These are phyloP conservation scores for Dioszegia crocea DNA, from an alignment of 768 basidiomycete genomes.

Conservation along the genomic window DNA sequence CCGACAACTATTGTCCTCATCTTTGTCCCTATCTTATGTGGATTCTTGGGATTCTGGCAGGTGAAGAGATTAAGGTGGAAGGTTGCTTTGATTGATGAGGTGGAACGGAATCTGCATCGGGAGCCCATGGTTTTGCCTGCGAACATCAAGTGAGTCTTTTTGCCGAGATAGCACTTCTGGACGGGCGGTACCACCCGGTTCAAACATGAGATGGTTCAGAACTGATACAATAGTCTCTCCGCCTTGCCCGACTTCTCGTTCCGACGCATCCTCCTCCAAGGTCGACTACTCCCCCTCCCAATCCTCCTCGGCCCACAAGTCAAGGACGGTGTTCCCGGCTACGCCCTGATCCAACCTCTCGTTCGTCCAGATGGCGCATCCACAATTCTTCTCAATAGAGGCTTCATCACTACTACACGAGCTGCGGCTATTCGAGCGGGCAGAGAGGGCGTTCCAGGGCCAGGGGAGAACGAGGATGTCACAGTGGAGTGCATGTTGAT, in stretches of 20 bases:
- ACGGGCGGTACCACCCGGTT: too few relatives aligned
- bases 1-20: slow-evolving; percentile 58
- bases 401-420: slow-evolving; percentile 63
- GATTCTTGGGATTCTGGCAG: slow-evolving; percentile 90
- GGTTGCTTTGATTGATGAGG: slow-evolving; percentile 81
- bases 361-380: slow-evolving; percentile 61
- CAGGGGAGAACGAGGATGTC: slow-evolving; percentile 53
- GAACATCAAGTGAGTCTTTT: slow-evolving; percentile 77
- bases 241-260: slow-evolving; percentile 83
- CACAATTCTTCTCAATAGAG: slow-evolving; percentile 85
- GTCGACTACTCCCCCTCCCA: slow-evolving; percentile 72
- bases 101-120: slow-evolving; percentile 80
- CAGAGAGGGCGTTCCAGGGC: slow-evolving; percentile 19
- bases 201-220: too few relatives aligned
- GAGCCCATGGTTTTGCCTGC: slow-evolving; percentile 73
- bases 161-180: too few relatives aligned
- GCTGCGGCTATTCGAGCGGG: slow-evolving; percentile 43
- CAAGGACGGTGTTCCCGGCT: slow-evolving; percentile 81
- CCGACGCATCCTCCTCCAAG: slow-evolving; percentile 74
- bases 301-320: slow-evolving; percentile 81
- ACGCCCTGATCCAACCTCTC: slow-evolving; percentile 82
- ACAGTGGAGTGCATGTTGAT: slow-evolving; percentile 81
- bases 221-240: slow-evolving; percentile 56
- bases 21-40: slow-evolving; percentile 83
- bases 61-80: slow-evolving; percentile 92